A percentile compares a stretch with the other conserved stretches of the same genome.
These are phyloP conservation scores for Mycena pura DNA, from an alignment of 768 basidiomycete genomes.

Conservation along the genomic window DNA sequence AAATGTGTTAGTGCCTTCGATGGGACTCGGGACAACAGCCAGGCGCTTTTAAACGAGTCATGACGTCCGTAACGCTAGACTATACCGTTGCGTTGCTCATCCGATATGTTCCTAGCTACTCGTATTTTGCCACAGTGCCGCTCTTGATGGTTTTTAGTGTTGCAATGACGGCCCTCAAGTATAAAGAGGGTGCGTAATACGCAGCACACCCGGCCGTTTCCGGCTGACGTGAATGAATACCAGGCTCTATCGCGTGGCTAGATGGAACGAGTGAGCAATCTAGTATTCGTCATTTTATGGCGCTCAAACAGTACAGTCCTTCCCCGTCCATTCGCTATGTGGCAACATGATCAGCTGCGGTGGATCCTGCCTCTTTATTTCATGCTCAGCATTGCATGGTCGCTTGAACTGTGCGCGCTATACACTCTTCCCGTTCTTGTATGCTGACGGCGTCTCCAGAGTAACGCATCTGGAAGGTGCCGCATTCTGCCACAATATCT, in stretches of 20 bases:
- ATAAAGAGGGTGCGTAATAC: constrained; percentile 65
- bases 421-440: constrained; percentile 9
- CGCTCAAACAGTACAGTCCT: constrained; percentile 46
- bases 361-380: constrained; percentile 77
- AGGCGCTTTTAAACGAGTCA: constrained; percentile 86
- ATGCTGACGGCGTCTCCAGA: constrained; percentile 40
- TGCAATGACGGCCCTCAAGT: constrained; percentile 70
- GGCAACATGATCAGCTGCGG: constrained; percentile 49
- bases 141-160: constrained; percentile 70
- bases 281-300: constrained; percentile 21
- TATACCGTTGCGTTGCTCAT: background rate
- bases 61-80: constrained; percentile 69
- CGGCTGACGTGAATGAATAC: background rate
- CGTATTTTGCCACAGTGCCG: constrained; percentile 76
- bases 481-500: background rate
- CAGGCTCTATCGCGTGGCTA: constrained; percentile 49
- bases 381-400: constrained; percentile 76
- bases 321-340: constrained; percentile 62
- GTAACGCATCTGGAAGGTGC: constrained; percentile 84
- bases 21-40: constrained; percentile 81
- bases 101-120: constrained; percentile 55
- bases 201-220: background rate
- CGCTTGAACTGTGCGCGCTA: constrained; percentile 76
- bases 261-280: constrained; percentile 40
- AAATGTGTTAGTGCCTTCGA: constrained; percentile 53